Evolutionary conservation across 2,329 filamentous ascomycete genomes (phyloP), one percentile per base, ranked within the genome.

Genomic region (Dothistroma septosporum): DNA sequence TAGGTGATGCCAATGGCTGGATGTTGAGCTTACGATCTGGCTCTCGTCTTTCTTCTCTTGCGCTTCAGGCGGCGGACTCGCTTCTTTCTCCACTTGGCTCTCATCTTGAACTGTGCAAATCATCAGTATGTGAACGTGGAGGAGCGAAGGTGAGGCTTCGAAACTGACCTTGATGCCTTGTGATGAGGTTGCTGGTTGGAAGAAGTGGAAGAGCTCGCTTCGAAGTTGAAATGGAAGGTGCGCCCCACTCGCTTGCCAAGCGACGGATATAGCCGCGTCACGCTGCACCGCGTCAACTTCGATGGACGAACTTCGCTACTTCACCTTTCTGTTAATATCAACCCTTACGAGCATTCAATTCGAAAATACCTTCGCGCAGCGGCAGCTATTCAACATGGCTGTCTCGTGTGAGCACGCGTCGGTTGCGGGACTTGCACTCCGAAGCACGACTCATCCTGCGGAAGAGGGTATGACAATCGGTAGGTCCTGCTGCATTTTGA

Each of bases 21-120:
- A 16, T 19, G 12, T 32, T 28, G 49, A 56, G 82, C 92, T 86
- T 86, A 97, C 94, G 88, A 92, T 84, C 94, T 85, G 76, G 93
- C 94, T 80, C 94, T 88, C 84, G 94, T 96, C 93, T 99, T 99
- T 92, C 94, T 95, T 85, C 94, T 92, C 92, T 99, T 99, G 80
- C 92, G 89, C 90, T 97, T 97, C 82, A 99, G 91, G 82, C 94
- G 89, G 77, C 94, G 87, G 83, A 96, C 92, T 81, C 94, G 87
- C 93, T 99, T 99, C 90, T 99, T 99, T 87, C 93, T 94, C 94
- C 94, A 97, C 87, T 97, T 97, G 79, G 92, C 92, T 94, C 93
- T 88, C 86, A 88, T 88, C 79, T 79, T 82, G 73, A 68, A 66
- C 66, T 67, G 61, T 61, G 53, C 9, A 4, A 19, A 41, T 4